Conservation (phyloP, 2,329 filamentous ascomycete genomes). For the Diaporthe ampelina region DNA sequence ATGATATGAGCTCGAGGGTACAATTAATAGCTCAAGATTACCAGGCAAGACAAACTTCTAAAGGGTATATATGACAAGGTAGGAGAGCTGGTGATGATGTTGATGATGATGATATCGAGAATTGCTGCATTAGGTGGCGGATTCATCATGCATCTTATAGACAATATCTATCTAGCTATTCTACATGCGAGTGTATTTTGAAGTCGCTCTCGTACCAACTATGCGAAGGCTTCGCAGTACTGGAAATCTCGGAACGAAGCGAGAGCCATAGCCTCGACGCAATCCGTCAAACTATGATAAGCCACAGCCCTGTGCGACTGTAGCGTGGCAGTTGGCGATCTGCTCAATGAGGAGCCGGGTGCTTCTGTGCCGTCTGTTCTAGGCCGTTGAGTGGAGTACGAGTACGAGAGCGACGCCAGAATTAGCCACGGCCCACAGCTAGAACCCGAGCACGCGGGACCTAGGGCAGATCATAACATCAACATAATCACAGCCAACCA, state of each 20-base stretch:
- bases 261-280: not conserved
- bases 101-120: not conserved
- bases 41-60: not conserved
- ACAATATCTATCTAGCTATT: not conserved
- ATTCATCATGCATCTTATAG: constrained; percentile 15
- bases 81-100: not conserved
- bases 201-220: constrained; percentile 15
- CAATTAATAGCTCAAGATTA: not conserved
- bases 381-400: not conserved
- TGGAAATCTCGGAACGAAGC: constrained; percentile 10
- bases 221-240: not conserved
- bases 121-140: not conserved
- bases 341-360: not conserved
- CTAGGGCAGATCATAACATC: not conserved
- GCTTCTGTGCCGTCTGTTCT: not conserved
- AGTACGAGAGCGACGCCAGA: constrained; percentile 17
- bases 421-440: constrained; percentile 3
- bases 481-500: not conserved
- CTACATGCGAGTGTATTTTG: not conserved
- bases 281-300: not conserved
- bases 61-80: not conserved
- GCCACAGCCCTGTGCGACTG: constrained; percentile 6
- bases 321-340: not conserved
- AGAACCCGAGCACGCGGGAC: constrained; percentile 10
- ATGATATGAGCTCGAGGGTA: too few species aligned